phyloP scores from a whole-genome alignment of 2,329 filamentous ascomycete genomes.

The Neonectria coccinea region DNA sequence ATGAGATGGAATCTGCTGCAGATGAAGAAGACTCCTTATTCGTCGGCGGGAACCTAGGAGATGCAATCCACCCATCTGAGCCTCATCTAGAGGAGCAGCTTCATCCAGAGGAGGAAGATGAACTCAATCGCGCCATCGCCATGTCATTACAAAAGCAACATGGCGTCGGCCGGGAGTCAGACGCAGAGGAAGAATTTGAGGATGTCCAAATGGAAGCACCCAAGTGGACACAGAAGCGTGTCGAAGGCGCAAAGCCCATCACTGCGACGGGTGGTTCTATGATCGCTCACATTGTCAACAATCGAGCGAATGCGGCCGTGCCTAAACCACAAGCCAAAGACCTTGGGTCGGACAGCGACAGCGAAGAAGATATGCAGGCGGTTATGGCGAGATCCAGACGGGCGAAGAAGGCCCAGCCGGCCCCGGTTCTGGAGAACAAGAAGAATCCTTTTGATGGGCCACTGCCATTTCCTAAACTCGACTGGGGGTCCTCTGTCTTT shows the following conservation, averaged over 20 bases:
- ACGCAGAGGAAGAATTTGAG: conserved; percentile 60
- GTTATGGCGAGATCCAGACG: conserved; percentile 79
- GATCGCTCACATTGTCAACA: conserved; percentile 81
- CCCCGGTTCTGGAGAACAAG: conserved; percentile 60
- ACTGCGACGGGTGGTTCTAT: conserved; percentile 65
- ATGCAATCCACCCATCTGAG: conserved; percentile 32
- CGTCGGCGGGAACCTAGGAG: conserved; percentile 50
- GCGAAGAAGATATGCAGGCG: conserved; percentile 83
- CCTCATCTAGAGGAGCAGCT: conserved; percentile 53
- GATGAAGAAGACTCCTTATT: conserved; percentile 63
- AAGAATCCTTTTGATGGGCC: conserved; percentile 80
- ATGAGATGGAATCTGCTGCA: conserved; percentile 31
- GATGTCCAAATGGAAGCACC: conserved; percentile 61
- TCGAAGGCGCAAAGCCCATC: conserved; percentile 63
- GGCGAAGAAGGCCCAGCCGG: conserved; percentile 60
- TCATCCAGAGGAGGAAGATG: conserved; percentile 62
- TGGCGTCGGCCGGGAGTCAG: conserved; percentile 50
- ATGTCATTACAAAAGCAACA: conserved; percentile 81
- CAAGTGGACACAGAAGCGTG: conserved; percentile 68
- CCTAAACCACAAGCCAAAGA: conserved; percentile 52
- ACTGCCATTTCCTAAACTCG: conserved; percentile 89
- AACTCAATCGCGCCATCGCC: conserved; percentile 84
- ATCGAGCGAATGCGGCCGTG: conserved; percentile 73
- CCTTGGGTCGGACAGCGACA: conserved; percentile 67
- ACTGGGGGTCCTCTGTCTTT: conserved; percentile 73